Evolutionary conservation across 2,329 filamentous ascomycete species (phyloP), one percentile per base, ranked within the genome.

Genomic region (Hypoxylon sp.): DNA sequence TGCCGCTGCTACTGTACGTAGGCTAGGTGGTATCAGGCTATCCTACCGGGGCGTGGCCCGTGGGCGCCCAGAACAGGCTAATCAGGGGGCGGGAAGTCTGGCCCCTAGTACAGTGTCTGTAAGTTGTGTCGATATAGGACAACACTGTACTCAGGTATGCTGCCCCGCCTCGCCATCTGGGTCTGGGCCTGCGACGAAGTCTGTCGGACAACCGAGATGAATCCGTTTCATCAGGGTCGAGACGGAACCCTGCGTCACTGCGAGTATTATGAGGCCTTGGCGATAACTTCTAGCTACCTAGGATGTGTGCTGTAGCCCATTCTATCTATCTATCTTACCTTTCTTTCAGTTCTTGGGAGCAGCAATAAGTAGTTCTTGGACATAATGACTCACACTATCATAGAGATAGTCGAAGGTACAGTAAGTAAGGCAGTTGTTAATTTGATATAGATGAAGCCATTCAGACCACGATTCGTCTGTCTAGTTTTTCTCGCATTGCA

Each of bases 181-280:
- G n/a, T n/a, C n/a, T n/a, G 44, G 42, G 50, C 24, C 53, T 68
- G 57, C 33, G 54, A 68, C 65, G 28, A 33, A 14, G 42, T 30
- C 16, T 22, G 65, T 68, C 45, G 55, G 61, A 61, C 36, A 45
- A 49, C 58, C 49, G 61, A 65, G 54, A 62, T 68, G 61, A 68
- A 56, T 36, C 58, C 58, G 61, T 67, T 67, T 64, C 53, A 64
- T 45, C 53, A 67, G 50, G 52, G 57, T 46, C 57, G n/a, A 54
- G 54, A 54, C 61, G 40, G 53, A 44, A 59, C 61, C 48, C 36
- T 59, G 49, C 51, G 40, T 11, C 54, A 20, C 46, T 28, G 16
- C 22, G 30, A 48, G 32, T 58, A 36, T 22, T 50, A 45, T n/a
- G 38, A 58, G 44, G 38, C 32, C 32, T 50, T 55, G 45, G 45